phyloP scores from a whole-genome alignment of 108 stramenopile genomes.

The Cyclostephanos tholiformis region DNA sequence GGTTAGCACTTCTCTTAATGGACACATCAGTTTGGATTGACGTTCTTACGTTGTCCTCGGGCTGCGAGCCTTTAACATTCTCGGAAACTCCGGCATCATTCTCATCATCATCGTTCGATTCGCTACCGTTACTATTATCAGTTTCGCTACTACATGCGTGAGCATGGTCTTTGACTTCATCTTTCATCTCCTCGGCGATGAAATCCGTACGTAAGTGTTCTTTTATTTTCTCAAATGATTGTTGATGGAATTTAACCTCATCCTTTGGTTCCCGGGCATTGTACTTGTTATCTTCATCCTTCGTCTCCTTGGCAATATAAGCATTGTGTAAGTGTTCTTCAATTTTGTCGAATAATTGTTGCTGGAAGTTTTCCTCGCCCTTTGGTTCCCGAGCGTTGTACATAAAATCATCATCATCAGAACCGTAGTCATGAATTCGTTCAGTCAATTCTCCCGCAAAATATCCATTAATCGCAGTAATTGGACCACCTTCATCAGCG shows the following conservation, averaged over 20 bases:
- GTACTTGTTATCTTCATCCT: background rate
- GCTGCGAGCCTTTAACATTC: background rate
- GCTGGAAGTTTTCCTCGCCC: too few species aligned
- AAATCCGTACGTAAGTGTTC: background rate
- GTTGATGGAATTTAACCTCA: background rate
- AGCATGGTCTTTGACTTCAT: background rate
- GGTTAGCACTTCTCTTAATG: background rate
- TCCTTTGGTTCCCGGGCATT: slow-evolving; percentile 18
- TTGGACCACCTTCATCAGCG: too few species aligned
- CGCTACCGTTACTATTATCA: background rate
- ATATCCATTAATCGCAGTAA: too few species aligned
- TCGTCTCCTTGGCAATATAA: background rate
- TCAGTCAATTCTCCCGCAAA: too few species aligned
- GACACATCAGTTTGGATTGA: background rate
- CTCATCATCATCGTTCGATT: background rate
- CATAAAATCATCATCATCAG: too few species aligned
- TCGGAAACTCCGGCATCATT: background rate
- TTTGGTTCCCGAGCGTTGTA: too few species aligned
- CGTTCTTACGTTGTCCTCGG: background rate
- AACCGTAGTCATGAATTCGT: too few species aligned
- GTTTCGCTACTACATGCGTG: background rate
- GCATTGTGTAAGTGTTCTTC: too few species aligned
- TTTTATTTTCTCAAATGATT: background rate
- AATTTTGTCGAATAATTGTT: too few species aligned
- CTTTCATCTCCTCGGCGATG: background rate